Percentiles rank a stretch among this genome's conserved stretches.
Conservation (phyloP, 2,329 filamentous ascomycete species). For the Pseudocercospora vitis region DNA sequence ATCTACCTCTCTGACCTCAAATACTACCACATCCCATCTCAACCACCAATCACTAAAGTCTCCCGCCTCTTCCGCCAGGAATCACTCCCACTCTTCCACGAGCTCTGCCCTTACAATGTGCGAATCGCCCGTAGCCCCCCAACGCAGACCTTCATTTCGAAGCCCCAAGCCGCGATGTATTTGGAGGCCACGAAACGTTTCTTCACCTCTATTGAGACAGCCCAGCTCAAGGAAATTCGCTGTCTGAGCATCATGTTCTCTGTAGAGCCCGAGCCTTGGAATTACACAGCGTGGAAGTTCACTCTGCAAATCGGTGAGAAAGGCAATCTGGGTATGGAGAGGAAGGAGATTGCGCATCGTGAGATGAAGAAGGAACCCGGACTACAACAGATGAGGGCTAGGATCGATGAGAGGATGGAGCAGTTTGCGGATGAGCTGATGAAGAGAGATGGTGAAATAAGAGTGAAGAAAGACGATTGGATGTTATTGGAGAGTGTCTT, state of each 20-base stretch:
- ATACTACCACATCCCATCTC: background rate
- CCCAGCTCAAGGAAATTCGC: background rate
- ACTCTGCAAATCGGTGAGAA: background rate
- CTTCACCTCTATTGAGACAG: background rate
- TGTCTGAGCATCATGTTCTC: background rate
- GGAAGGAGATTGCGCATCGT: background rate
- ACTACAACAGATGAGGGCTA: background rate
- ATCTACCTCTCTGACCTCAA: background rate
- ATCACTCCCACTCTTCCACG: slow-evolving; percentile 1
- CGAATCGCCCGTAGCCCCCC: background rate
- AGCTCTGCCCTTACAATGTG: background rate
- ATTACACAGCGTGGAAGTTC: background rate
- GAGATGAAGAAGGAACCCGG: background rate
- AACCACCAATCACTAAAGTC: background rate
- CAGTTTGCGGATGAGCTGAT: background rate
- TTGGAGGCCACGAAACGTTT: background rate
- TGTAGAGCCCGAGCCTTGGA: slow-evolving; percentile 2
- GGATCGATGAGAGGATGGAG: background rate
- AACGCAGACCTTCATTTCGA: background rate
- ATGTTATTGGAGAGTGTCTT: background rate
- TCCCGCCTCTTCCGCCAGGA: background rate
- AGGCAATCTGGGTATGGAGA: background rate
- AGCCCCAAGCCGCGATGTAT: background rate
- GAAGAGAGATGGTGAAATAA: background rate
- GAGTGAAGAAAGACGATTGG: background rate